Conservation (phyloP, 73 alveolate genomes). For the Paramecium bursaria region DNA sequence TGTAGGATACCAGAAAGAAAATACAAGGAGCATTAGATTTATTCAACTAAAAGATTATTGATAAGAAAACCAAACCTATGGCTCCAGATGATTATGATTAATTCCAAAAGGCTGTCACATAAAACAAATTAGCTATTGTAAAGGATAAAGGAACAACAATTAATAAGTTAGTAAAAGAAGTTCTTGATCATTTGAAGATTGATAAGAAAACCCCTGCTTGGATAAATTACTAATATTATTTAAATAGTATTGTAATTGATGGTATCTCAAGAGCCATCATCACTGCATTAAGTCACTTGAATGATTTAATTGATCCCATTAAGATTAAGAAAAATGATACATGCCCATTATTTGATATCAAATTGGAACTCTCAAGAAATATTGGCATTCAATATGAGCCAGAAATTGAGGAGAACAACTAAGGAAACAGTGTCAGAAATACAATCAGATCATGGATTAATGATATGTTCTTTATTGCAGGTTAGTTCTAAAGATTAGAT, state of each 20-base stretch:
- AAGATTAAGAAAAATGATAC: constrained; percentile 80
- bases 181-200: constrained; percentile 86
- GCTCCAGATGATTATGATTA: constrained; percentile 95
- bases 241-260: constrained; percentile 85
- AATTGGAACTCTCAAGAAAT: constrained; percentile 79
- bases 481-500: constrained; percentile 93
- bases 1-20: constrained; percentile 83
- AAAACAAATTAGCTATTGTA: constrained; percentile 77
- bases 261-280: constrained; percentile 84
- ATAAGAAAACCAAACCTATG: constrained; percentile 93
- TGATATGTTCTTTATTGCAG: constrained; percentile 91
- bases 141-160: constrained; percentile 86
- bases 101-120: constrained; percentile 83
- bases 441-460: constrained; percentile 91
- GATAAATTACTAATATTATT: constrained; percentile 84
- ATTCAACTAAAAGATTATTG: constrained; percentile 82
- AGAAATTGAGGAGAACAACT: constrained; percentile 82
- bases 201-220: constrained; percentile 84
- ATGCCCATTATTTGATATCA: constrained; percentile 87
- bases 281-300: constrained; percentile 74
- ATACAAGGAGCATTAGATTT: constrained; percentile 80
- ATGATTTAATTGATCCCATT: constrained; percentile 78
- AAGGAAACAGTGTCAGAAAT: constrained; percentile 90
- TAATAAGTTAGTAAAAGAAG: constrained; percentile 87
- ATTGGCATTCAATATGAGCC: constrained; percentile 81